Percentiles rank a stretch among this genome's conserved stretches.
Conservation (phyloP, 306 rosid species). For the Pueraria montana region DNA sequence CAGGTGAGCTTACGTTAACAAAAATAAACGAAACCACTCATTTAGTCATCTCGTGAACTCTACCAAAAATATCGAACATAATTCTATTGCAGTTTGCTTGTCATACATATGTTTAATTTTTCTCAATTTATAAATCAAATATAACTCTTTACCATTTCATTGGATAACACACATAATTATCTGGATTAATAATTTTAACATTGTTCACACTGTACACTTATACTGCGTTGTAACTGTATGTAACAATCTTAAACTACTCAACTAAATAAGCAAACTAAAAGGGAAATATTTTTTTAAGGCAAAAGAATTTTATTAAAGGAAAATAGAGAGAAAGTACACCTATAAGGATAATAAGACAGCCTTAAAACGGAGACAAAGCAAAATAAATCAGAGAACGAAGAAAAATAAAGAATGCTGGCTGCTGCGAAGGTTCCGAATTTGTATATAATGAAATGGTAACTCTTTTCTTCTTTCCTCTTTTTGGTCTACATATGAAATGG, state of each 20-base stretch:
- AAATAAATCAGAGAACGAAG: neutral
- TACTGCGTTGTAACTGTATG: neutral
- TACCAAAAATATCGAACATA: neutral
- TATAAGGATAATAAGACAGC: neutral
- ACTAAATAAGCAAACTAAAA: neutral
- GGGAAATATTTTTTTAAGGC: neutral
- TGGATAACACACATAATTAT: neutral
- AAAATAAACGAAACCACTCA: neutral
- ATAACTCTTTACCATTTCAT: neutral
- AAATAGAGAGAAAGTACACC: neutral
- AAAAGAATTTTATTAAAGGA: neutral
- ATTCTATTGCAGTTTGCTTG: slow-evolving; percentile 8
- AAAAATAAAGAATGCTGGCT: neutral
- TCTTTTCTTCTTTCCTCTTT: neutral
- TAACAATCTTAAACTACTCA: neutral
- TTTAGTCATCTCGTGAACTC: neutral
- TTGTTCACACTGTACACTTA: neutral
- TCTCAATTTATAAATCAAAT: slow-evolving; percentile 11
- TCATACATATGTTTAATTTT: neutral
- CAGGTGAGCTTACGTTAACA: neutral
- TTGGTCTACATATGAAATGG: neutral
- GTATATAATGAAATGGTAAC: neutral
- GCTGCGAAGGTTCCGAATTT: neutral
- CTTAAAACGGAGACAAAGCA: neutral
- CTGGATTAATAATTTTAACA: neutral